Conservation (phyloP, 495 filamentous ascomycete species). For the Aspergillus egyptiacus region DNA sequence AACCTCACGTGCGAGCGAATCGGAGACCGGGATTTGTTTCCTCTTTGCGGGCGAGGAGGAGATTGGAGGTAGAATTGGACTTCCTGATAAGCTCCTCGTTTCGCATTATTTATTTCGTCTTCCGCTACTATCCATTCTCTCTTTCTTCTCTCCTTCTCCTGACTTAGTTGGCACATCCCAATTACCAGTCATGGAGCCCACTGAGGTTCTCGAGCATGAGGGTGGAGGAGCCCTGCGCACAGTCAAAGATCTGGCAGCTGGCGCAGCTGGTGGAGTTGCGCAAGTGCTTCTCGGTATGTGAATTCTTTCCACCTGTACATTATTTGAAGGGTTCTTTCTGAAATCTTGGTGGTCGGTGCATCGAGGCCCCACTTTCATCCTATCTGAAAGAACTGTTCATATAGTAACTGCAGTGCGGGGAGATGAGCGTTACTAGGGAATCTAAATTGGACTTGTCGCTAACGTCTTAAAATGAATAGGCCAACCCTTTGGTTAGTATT, state of each 20-base stretch:
- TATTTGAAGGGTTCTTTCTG: background rate
- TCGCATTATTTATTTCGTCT: conserved; percentile 6
- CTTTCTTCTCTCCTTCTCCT: background rate
- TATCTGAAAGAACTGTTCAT: background rate
- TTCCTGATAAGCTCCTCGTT: conserved; percentile 27
- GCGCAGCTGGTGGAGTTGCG: conserved; percentile 85
- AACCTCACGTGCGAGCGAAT: conserved; percentile 33
- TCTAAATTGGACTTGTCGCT: conserved; percentile 17
- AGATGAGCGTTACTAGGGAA: background rate
- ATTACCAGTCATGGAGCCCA: conserved; percentile 29
- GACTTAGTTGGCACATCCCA: background rate
- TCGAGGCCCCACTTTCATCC: background rate
- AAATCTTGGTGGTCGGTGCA: background rate
- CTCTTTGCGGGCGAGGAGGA: conserved; percentile 7
- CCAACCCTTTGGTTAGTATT: conserved; percentile 74
- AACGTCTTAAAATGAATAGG: conserved; percentile 46
- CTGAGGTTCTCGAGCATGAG: conserved; percentile 35
- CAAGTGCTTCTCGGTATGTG: conserved; percentile 88
- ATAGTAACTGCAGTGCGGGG: background rate
- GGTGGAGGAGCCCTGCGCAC: conserved; percentile 47
- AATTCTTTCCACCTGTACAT: background rate
- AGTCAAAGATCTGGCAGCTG: conserved; percentile 88
- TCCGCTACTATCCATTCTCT: conserved; percentile 7
- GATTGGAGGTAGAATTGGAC: no score
- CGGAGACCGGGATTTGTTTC: conserved; percentile 20